Conservation (phyloP, 2,329 filamentous ascomycete genomes). For the Orbilia javanica region DNA sequence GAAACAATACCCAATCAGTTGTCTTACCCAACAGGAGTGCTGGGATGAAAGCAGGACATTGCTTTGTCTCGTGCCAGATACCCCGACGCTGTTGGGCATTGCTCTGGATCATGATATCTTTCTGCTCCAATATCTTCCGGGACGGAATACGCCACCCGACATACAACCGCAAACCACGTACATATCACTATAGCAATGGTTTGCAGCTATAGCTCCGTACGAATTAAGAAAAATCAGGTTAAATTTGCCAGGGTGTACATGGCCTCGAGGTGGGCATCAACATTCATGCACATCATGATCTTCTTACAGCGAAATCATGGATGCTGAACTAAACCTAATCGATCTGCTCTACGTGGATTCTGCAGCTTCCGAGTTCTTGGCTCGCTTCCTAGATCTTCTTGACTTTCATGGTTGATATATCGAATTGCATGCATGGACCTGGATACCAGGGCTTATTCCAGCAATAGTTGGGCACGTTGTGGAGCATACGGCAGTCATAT, state of each 20-base stretch:
- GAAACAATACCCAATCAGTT: neutral
- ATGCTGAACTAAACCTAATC: neutral
- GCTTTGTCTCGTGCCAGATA: no score
- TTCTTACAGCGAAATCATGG: neutral
- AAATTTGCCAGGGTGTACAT: no score
- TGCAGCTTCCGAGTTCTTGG: neutral
- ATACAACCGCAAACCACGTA: no score
- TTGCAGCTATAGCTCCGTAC: no score
- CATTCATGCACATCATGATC: neutral
- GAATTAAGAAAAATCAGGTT: no score
- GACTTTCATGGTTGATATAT: neutral
- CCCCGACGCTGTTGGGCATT: no score
- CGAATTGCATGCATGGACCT: neutral
- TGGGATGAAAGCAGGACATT: neutral
- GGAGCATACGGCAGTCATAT: neutral
- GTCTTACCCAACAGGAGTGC: neutral
- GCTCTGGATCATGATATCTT: slow-evolving; percentile 4
- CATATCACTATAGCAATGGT: no score
- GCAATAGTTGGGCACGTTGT: neutral
- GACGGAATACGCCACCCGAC: neutral
- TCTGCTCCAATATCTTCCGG: neutral
- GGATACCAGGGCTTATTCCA: neutral
- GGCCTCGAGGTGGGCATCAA: no score
- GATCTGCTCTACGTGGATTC: neutral
- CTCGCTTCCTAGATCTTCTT: slow-evolving; percentile 1